Evolutionary conservation across 1,284 basidiomycete species (phyloP), one percentile per base, ranked within the genome.

Genomic region (Boletellus sp.): DNA sequence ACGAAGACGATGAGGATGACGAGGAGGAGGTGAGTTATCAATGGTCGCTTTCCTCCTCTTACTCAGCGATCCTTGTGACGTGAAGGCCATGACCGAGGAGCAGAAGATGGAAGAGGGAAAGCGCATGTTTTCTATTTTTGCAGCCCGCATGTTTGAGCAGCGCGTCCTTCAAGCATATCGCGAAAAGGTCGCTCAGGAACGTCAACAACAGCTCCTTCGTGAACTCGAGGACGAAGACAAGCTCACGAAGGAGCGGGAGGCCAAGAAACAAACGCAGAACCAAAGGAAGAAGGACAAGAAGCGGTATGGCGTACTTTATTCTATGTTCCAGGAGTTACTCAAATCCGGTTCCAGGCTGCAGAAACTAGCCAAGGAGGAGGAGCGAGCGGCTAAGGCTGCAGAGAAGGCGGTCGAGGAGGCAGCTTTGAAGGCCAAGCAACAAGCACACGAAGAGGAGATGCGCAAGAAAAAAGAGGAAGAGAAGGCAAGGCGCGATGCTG

Each of bases 211-310:
- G 59, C 76, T 95, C 9, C 74, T 95, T 41, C 81, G 87, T 33
- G 93, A 95, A 66, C 79, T 95, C 25, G 92, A 94, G 64, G 90
- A 91, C 59, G 92, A 95, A 69, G 87, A 93, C 61, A 82, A 84
- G 64, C 70, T 78, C 40, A 77, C 82, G 41, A 83, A 83, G 59
- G 90, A 93, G 59, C 80, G 82, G 56, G 94, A 97, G 72, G 90
- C 87, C 50, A 95, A 96, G 78, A 94, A 94, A 71, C 86, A 90
- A 67, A 91, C 83, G 55, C 92, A 96, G 71, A 94, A 94, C 69
- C 91, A 97, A 79, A 94, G 93, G 77, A 98, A 98, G 82, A 98
- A 98, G 77, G 94, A 95, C 67, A 95, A 95, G 84, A 91, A 90
- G 75, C 84, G 76, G 89, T 91, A 56, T 25, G 78, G 49, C 37